Conservation (phyloP, 202 grass and related monocot genomes). For the Setaria viridis region DNA sequence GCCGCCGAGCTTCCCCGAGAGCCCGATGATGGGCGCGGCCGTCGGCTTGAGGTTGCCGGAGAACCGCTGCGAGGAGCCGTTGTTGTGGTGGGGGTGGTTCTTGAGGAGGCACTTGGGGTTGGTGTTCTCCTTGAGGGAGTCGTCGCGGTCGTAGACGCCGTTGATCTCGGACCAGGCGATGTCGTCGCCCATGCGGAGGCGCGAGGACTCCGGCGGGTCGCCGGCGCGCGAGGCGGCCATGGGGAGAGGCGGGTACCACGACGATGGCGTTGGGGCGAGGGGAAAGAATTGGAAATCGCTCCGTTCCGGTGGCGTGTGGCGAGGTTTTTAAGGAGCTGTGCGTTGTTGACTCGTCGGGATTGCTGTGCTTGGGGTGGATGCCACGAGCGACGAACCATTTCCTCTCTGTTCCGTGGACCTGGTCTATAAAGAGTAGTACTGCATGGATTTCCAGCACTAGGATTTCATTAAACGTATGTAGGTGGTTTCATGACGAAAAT, state of each 20-base stretch:
- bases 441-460: too few relatives aligned
- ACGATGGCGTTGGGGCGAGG: not conserved
- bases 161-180: conserved; percentile 70
- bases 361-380: not conserved
- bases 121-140: conserved; percentile 87
- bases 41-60: conserved; percentile 70
- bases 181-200: conserved; percentile 51
- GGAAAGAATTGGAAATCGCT: not conserved
- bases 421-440: not conserved
- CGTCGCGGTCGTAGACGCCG: conserved; percentile 79
- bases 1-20: conserved; percentile 57
- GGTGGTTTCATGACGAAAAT: too few relatives aligned
- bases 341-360: conserved; percentile 8
- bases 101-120: conserved; percentile 75
- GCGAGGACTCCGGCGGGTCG: conserved; percentile 55
- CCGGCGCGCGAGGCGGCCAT: conserved; percentile 7
- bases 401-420: not conserved
- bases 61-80: conserved; percentile 57
- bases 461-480: too few relatives aligned
- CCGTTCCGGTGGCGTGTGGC: not conserved
- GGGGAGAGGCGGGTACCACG: not conserved
- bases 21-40: conserved; percentile 69
- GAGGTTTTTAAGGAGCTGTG: conserved; percentile 37
- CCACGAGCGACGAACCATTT: not conserved
- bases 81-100: conserved; percentile 17